A percentile compares a stretch with the other conserved stretches of the same genome.
phyloP scores from a whole-genome alignment of 176 grass and related monocot genomes.

The Raddia distichophylla region DNA sequence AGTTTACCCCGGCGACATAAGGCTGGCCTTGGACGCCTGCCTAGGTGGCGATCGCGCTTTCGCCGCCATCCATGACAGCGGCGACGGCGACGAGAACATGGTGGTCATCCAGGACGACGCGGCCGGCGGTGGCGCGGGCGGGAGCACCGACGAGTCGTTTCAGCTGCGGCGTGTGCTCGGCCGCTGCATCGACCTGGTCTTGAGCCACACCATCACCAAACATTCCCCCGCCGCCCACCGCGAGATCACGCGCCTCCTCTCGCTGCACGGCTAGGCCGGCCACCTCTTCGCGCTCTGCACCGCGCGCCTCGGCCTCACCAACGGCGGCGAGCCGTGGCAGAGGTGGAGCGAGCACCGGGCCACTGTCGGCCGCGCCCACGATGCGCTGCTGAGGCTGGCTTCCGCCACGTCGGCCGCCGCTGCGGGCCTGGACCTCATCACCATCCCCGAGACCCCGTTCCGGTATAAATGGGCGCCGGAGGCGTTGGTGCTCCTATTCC shows the following conservation, averaged over 20 bases:
- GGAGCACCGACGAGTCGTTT: too few species aligned
- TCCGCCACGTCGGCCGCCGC: slow-evolving; percentile 28
- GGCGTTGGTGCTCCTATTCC: slow-evolving; percentile 7
- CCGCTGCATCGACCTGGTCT: background rate
- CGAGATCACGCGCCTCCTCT: slow-evolving; percentile 47
- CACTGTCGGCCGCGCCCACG: slow-evolving; percentile 28
- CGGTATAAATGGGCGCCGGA: background rate
- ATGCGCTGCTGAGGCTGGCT: slow-evolving; percentile 29
- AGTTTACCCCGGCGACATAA: background rate
- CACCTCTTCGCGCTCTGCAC: slow-evolving; percentile 36
- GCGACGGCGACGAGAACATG: too few species aligned
- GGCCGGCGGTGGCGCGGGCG: background rate
- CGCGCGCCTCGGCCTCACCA: slow-evolving; percentile 21
- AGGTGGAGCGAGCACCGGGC: slow-evolving; percentile 16
- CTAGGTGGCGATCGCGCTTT: background rate
- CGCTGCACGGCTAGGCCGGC: slow-evolving; percentile 41
- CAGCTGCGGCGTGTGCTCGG: background rate
- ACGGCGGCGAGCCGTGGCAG: slow-evolving; percentile 11
- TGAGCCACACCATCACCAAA: background rate
- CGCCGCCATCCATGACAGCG: too few species aligned
- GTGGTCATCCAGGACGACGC: background rate
- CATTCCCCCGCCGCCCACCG: background rate
- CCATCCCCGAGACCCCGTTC: background rate
- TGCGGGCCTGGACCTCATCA: slow-evolving; percentile 37
- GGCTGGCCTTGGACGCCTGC: background rate